phyloP scores from a whole-genome alignment of 495 filamentous ascomycete species.

The Penicillium subrubescens region DNA sequence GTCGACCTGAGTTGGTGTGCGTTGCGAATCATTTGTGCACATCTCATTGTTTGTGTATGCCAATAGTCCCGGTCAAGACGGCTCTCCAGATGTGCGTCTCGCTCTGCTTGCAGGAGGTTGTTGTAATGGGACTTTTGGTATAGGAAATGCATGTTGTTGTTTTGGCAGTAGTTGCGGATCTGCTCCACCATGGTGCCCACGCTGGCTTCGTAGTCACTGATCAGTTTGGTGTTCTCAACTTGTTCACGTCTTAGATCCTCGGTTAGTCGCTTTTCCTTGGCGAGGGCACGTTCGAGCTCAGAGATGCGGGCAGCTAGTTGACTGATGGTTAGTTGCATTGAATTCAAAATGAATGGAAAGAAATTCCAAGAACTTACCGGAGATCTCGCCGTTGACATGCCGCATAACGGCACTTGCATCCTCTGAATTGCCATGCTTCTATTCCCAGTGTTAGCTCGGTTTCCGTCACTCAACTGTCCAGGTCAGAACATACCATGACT shows the following conservation, averaged over 20 bases:
- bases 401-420: slow-evolving; percentile 44
- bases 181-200: slow-evolving; percentile 61
- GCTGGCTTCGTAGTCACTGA: slow-evolving; percentile 58
- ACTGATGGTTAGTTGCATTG: slow-evolving; percentile 2
- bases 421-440: slow-evolving; percentile 51
- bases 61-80: slow-evolving; percentile 66
- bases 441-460: slow-evolving; percentile 18
- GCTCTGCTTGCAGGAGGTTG: slow-evolving; percentile 57
- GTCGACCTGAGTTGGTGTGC: slow-evolving; percentile 52
- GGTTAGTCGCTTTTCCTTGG: slow-evolving; percentile 49
- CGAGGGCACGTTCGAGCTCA: slow-evolving; percentile 55
- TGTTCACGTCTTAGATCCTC: slow-evolving; percentile 52
- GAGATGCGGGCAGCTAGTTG: slow-evolving; percentile 48
- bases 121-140: slow-evolving; percentile 63
- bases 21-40: slow-evolving; percentile 54
- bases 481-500: slow-evolving; percentile 50
- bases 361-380: slow-evolving; percentile 32
- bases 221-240: slow-evolving; percentile 53
- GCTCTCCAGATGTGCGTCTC: slow-evolving; percentile 57
- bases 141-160: slow-evolving; percentile 60
- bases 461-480: not conserved
- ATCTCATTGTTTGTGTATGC: slow-evolving; percentile 59
- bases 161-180: slow-evolving; percentile 62
- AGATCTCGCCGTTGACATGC: slow-evolving; percentile 52
- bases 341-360: not conserved